phyloP scores from a whole-genome alignment of 768 basidiomycete genomes.

The Lentinula sp. region DNA sequence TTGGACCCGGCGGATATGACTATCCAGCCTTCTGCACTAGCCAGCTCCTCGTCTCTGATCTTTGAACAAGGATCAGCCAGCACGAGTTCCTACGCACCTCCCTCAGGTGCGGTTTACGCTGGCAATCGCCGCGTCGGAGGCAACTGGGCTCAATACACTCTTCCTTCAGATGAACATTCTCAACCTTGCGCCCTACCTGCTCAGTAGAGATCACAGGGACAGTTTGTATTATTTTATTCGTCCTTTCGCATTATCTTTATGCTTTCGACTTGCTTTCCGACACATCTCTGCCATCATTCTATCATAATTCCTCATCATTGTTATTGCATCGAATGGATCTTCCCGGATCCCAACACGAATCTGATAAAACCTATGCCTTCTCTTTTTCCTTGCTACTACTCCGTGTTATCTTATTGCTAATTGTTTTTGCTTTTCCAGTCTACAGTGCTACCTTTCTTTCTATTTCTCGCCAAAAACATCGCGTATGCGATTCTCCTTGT shows the following conservation, averaged over 20 bases:
- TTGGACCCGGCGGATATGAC: neutral
- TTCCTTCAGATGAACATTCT: conserved; percentile 18
- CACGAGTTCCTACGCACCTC: conserved; percentile 39
- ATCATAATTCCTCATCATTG: neutral
- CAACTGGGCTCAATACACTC: conserved; percentile 34
- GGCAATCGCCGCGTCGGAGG: conserved; percentile 50
- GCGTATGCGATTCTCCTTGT: neutral
- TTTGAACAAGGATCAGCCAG: conserved; percentile 8
- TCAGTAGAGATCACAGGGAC: neutral
- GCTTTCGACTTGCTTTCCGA: neutral
- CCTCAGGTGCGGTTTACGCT: conserved; percentile 45
- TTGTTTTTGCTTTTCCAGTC: conserved; percentile 14
- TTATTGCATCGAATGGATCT: neutral
- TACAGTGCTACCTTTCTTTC: neutral
- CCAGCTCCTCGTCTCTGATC: neutral
- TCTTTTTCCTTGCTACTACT: neutral
- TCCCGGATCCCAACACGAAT: neutral
- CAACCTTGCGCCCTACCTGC: conserved; percentile 21
- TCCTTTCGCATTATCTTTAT: conserved; percentile 3
- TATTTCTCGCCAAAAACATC: neutral
- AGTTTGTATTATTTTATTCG: neutral
- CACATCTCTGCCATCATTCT: neutral
- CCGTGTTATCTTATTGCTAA: neutral
- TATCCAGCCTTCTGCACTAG: neutral
- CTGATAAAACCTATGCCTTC: neutral